Evolutionary conservation across 140 eudicot species (phyloP).

Genomic region (Flaveria floridana): DNA sequence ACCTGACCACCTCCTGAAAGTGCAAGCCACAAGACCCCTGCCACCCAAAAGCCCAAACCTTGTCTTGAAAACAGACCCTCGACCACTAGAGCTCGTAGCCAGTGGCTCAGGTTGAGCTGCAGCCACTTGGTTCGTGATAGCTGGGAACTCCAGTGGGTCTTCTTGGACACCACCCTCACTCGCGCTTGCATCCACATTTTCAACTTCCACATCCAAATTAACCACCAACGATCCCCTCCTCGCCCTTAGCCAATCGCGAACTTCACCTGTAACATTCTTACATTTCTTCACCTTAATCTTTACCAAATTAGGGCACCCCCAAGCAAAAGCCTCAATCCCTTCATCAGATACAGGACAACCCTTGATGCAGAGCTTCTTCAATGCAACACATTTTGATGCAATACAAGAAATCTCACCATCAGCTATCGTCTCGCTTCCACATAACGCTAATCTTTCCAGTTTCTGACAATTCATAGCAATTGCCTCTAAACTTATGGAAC

Average conservation of each 20-base stretch:
- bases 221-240: slow-evolving; percentile 63
- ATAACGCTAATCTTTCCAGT: slow-evolving; percentile 70
- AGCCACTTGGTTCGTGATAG: slow-evolving; percentile 28
- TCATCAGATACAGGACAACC: slow-evolving; percentile 76
- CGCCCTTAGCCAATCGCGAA: slow-evolving; percentile 70
- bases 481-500: slow-evolving; percentile 49
- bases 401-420: slow-evolving; percentile 72
- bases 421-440: slow-evolving; percentile 81
- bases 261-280: slow-evolving; percentile 67
- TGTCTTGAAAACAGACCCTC: slow-evolving; percentile 47
- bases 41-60: slow-evolving; percentile 65
- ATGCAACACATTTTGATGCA: slow-evolving; percentile 68
- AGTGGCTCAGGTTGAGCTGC: slow-evolving; percentile 40
- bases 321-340: slow-evolving; percentile 82
- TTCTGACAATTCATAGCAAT: slow-evolving; percentile 63
- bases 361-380: slow-evolving; percentile 86
- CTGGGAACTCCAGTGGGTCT: slow-evolving; percentile 50
- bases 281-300: slow-evolving; percentile 92
- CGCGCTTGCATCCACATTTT: slow-evolving; percentile 55
- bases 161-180: slow-evolving; percentile 70
- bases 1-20: slow-evolving; percentile 60
- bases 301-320: slow-evolving; percentile 88
- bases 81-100: slow-evolving; percentile 42
- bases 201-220: slow-evolving; percentile 72
- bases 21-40: slow-evolving; percentile 55